phyloP scores from a whole-genome alignment of 768 basidiomycete genomes.

The Glaciozyma antarctica region DNA sequence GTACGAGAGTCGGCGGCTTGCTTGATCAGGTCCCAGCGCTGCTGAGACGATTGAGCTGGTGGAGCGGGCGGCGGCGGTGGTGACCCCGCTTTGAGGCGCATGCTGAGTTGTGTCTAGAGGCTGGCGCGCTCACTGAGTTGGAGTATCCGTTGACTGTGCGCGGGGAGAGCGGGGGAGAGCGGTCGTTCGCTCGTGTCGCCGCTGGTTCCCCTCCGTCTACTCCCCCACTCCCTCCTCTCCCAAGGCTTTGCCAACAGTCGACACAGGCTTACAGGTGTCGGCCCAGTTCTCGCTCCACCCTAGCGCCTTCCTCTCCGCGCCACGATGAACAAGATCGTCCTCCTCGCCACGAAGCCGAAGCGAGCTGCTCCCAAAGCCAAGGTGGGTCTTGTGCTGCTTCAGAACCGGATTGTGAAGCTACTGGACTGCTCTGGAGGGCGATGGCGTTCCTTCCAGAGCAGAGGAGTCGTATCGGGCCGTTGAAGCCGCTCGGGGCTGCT shows the following conservation, averaged over 20 bases:
- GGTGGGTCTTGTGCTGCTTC: constrained; percentile 42
- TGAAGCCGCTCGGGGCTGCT: background rate
- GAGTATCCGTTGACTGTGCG: background rate
- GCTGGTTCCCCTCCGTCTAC: background rate
- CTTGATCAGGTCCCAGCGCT: constrained; percentile 2
- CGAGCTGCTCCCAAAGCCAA: constrained; percentile 91
- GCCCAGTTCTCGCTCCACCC: too few relatives aligned
- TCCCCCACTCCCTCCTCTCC: background rate
- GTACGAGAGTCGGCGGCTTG: background rate
- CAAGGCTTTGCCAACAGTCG: background rate
- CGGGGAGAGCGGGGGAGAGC: background rate
- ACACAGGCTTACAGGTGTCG: background rate
- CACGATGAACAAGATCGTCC: constrained; percentile 59
- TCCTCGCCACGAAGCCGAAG: constrained; percentile 95
- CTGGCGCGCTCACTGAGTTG: too few relatives aligned
- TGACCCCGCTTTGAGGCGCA: too few relatives aligned
- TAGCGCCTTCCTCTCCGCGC: too few relatives aligned
- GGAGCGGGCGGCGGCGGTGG: background rate
- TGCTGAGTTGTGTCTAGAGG: too few relatives aligned
- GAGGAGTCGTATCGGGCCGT: too few relatives aligned
- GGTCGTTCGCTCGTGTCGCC: too few relatives aligned
- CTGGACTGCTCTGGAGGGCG: background rate
- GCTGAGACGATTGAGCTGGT: background rate
- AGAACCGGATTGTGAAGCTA: background rate
- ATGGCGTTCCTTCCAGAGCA: too few relatives aligned